phyloP scores from a whole-genome alignment of 192 early-diverging fungal genomes.

The Coemansia sp. region DNA sequence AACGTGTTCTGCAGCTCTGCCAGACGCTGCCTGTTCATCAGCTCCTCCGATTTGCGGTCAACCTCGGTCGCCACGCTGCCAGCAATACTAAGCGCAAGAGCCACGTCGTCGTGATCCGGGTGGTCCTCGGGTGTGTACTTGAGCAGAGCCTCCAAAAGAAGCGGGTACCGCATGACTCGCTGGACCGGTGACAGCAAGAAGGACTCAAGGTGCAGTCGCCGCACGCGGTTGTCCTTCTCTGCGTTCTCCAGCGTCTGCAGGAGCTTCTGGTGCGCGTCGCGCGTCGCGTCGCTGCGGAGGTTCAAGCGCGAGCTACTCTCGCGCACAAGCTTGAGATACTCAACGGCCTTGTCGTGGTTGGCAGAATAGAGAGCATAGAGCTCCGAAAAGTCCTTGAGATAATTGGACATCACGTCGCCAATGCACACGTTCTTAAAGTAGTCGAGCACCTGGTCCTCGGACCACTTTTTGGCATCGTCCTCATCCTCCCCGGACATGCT shows the following conservation, averaged over 20 bases:
- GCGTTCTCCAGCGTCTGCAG: conserved; percentile 47
- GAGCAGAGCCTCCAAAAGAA: conserved; percentile 49
- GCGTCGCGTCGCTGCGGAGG: conserved; percentile 38
- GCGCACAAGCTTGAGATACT: conserved; percentile 53
- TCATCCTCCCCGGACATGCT: conserved; percentile 27
- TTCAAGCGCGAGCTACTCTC: conserved; percentile 50
- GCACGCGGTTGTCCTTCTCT: conserved; percentile 46
- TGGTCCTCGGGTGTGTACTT: conserved; percentile 52
- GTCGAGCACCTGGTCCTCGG: conserved; percentile 44
- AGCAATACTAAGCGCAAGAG: conserved; percentile 46
- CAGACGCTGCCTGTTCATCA: conserved; percentile 49
- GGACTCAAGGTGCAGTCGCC: conserved; percentile 47
- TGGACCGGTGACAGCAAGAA: conserved; percentile 52
- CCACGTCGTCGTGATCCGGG: conserved; percentile 50
- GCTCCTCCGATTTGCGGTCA: conserved; percentile 52
- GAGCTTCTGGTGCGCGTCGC: conserved; percentile 45
- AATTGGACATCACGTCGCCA: conserved; percentile 50
- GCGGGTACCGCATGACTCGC: conserved; percentile 53
- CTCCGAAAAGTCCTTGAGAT: conserved; percentile 55
- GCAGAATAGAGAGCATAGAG: conserved; percentile 53
- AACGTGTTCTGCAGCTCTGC: conserved; percentile 52
- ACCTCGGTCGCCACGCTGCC: conserved; percentile 53
- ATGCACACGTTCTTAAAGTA: conserved; percentile 55
- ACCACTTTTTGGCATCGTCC: conserved; percentile 47
- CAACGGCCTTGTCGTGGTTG: conserved; percentile 53